A percentile compares a stretch with the other conserved stretches of the same genome.
phyloP scores from a whole-genome alignment of 495 filamentous ascomycete species.

The Hypoxylon subgilvum region DNA sequence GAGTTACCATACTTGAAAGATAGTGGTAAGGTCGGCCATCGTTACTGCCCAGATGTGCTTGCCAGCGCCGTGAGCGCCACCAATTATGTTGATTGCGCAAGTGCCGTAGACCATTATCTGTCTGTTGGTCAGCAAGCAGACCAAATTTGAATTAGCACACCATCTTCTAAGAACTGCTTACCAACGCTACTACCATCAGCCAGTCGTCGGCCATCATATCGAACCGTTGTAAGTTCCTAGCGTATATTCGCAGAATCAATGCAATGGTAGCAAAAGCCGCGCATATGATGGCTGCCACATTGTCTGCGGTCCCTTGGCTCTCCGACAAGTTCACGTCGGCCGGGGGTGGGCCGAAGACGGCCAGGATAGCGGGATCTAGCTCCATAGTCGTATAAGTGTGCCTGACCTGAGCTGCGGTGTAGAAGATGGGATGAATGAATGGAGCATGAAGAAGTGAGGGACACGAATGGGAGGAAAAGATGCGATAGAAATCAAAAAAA shows the following conservation, averaged over 20 bases:
- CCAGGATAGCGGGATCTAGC: conserved; percentile 17
- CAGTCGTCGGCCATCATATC: conserved; percentile 46
- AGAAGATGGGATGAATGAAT: conserved; percentile 3
- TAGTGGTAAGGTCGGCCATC: conserved; percentile 26
- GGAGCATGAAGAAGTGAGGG: too few species aligned
- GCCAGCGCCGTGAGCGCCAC: conserved; percentile 37
- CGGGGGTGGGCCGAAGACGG: conserved; percentile 40
- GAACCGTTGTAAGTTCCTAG: conserved; percentile 38
- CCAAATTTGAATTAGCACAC: conserved; percentile 4
- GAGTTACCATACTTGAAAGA: conserved; percentile 13
- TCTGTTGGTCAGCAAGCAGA: conserved; percentile 1
- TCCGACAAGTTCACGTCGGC: conserved; percentile 32
- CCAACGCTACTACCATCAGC: conserved; percentile 43
- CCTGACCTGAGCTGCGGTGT: background rate
- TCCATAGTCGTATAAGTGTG: too few species aligned
- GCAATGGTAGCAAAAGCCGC: conserved; percentile 39
- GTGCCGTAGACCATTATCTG: conserved; percentile 40
- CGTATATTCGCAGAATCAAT: conserved; percentile 43
- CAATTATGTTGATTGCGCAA: conserved; percentile 32
- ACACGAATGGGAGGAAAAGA: conserved; percentile 5
- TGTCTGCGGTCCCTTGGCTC: conserved; percentile 40
- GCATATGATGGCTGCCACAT: conserved; percentile 22
- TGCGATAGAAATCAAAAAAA: conserved; percentile 3
- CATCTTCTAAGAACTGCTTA: conserved; percentile 19
- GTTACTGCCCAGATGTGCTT: conserved; percentile 42